A percentile compares a stretch with the other conserved stretches of the same genome.
phyloP scores from a whole-genome alignment of 2,329 filamentous ascomycete species.

The Apiospora kogelbergensis region DNA sequence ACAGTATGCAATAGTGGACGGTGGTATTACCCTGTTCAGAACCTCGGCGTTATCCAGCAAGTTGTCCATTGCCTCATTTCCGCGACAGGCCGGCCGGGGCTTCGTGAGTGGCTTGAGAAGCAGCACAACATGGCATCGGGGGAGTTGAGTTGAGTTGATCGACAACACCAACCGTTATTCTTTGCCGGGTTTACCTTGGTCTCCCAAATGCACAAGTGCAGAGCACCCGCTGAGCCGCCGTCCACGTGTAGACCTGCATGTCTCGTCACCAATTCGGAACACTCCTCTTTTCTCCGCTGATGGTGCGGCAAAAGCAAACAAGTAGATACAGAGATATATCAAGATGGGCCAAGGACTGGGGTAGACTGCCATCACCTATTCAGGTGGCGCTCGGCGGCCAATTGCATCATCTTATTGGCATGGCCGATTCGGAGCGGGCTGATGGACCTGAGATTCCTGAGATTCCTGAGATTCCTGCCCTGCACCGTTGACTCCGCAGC shows the following conservation, averaged over 20 bases:
- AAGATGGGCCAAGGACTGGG: constrained; percentile 1
- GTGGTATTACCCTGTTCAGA: not conserved
- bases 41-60: not conserved
- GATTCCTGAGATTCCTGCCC: not conserved
- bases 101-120: not conserved
- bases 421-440: not conserved
- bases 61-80: not conserved
- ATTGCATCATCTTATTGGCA: not conserved
- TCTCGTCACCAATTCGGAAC: not conserved
- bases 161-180: not conserved
- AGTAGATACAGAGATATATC: not conserved
- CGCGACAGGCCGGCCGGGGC: not conserved
- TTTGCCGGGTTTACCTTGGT: not conserved
- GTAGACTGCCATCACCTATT: not conserved
- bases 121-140: not conserved
- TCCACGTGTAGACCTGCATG: not conserved
- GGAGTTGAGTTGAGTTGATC: not conserved
- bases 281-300: not conserved
- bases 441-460: not conserved
- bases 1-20: not conserved
- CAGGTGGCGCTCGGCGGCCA: not conserved
- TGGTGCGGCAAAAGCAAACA: constrained; percentile 1
- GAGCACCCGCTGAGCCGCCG: not conserved
- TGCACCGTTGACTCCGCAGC: not conserved
- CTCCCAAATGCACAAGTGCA: not conserved